Evolutionary conservation across 2,329 filamentous ascomycete species (phyloP), one percentile per base, ranked within the genome.

Genomic region (Nemania sp.): DNA sequence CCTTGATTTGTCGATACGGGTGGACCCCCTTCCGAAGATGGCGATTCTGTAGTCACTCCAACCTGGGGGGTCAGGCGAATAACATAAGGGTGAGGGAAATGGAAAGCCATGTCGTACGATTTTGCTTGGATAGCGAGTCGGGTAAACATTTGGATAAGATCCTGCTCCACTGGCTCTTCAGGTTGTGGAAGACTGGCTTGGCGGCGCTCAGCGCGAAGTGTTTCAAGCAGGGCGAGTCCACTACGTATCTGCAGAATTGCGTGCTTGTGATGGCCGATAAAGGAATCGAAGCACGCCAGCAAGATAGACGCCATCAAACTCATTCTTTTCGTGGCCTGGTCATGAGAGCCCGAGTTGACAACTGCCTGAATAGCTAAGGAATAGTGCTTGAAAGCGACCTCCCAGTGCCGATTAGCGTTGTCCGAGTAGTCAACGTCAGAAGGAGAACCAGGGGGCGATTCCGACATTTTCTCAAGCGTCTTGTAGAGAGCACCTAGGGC

Each of bases 81-180:
- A 6, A 87, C 84, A 57, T 81, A 86, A 0, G 85, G 85, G 32
- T 85, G 79, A 1, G 85, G 85, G 60, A 88, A 87, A 70, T 88
- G 86, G 68, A 88, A 88, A 34, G 86, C 86, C 84, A 88, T 85
- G 67, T 88, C 86, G 69, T 88, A 88, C 0, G 85, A 87, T 69
- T 88, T 88, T 45, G 86, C 86, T 70, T 88, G 86, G 45, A 88
- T 86, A 2, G 84, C 85, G 2, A 88, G 76, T 4, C 86, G 80
- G 1, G 83, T 87, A 66, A 88, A 88, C 77, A 88, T 87, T 51
- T 85, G 83, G 5, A 85, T 78, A 25, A 88, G 77, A 67, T 88
- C 86, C 52, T 84, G 79, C 63, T 86, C 83, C 5, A 84, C 78
- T 0, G 81, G 77, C 56, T 83, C 81, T 54, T 79, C 80, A 13